Base-by-base conservation (phyloP, 805 yeast genomes). In the Suhomyces faveliae region DNA sequence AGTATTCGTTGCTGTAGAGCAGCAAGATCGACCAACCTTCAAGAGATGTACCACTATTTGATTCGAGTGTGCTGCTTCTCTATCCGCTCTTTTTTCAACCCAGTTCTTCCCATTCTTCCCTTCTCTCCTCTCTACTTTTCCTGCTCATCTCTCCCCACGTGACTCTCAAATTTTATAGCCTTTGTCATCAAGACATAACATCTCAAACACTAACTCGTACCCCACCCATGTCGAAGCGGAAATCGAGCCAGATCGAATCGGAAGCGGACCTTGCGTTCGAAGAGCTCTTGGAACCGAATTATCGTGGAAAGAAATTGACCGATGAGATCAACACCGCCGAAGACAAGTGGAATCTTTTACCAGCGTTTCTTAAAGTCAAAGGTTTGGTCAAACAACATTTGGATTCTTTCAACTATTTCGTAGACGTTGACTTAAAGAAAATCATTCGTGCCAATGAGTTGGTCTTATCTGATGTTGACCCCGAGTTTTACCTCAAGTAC, bases 381-480 rank as follows among this genome's bases (percentile, higher is more conserved):
- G 99, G 99, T 46, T 73, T 94, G 44, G 98, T 94, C 40, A 94
- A 94, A 61, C 99, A 94, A 73, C 99, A 94, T 73, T 75, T 94
- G 62, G 99, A 94, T 63, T 94, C 99, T n/a, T 94, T 89, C 77
- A 92, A 94, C 63, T 94, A 89, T 70, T 94, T 94, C 65, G 96
- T 94, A 15, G 97, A 94, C 60, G 84, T 81, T 5, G 99, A 94
- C 64, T 77, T 94, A 65, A 89, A 88, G 70, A 92, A 94, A 63
- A 94, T 94, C 66, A 86, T 94, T 51, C 74, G 80, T 56, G 99
- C 99, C 12, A 94, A 94, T 66, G 91, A 91, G 68, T 70, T 80
- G 45, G 90, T 94, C 35, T 73, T 94, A 22, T 84, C 94, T 58
- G 99, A 94, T 67, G 98, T 94, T 30, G 98, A 92, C 68, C 99